Evolutionary conservation across 352 stramenopile genomes (phyloP).

Genomic region (Nothophytophthora sp.): DNA sequence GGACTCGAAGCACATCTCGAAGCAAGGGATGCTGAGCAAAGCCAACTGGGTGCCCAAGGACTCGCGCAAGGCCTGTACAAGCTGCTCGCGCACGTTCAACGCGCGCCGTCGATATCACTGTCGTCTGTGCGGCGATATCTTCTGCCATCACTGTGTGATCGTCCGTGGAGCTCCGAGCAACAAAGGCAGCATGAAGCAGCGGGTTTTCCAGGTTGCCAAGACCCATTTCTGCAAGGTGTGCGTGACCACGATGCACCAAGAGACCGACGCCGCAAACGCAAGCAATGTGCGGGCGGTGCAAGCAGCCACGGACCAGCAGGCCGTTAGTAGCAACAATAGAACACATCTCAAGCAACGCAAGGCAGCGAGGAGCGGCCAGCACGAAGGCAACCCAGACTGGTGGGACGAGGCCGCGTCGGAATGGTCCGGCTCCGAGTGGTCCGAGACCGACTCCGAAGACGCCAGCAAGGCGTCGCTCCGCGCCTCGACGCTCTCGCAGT

Average conservation of each 20-base stretch:
- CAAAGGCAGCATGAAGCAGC: constrained; percentile 20
- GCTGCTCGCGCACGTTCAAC: constrained; percentile 65
- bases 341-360: constrained; percentile 12
- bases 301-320: constrained; percentile 7
- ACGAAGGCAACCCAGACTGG: constrained; percentile 16
- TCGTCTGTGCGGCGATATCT: constrained; percentile 75
- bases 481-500: constrained; percentile 30
- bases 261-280: constrained; percentile 10
- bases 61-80: constrained; percentile 49
- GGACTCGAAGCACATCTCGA: constrained; percentile 67
- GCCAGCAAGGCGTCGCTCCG: constrained; percentile 33
- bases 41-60: constrained; percentile 61
- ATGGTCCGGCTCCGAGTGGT: constrained; percentile 40
- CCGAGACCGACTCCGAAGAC: constrained; percentile 42
- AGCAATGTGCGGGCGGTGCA: constrained; percentile 1
- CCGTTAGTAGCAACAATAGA: constrained; percentile 5
- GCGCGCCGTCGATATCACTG: constrained; percentile 67
- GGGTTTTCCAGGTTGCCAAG: constrained; percentile 54
- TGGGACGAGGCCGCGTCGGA: constrained; percentile 27
- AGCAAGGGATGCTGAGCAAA: constrained; percentile 48
- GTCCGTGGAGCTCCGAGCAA: constrained; percentile 44
- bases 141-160: constrained; percentile 71
- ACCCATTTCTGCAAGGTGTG: constrained; percentile 66
- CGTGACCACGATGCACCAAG: constrained; percentile 40
- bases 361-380: constrained; percentile 4